Evolutionary conservation across 2,329 filamentous ascomycete species (phyloP), one percentile per base, ranked within the genome.

Genomic region (Xylaria sp.): DNA sequence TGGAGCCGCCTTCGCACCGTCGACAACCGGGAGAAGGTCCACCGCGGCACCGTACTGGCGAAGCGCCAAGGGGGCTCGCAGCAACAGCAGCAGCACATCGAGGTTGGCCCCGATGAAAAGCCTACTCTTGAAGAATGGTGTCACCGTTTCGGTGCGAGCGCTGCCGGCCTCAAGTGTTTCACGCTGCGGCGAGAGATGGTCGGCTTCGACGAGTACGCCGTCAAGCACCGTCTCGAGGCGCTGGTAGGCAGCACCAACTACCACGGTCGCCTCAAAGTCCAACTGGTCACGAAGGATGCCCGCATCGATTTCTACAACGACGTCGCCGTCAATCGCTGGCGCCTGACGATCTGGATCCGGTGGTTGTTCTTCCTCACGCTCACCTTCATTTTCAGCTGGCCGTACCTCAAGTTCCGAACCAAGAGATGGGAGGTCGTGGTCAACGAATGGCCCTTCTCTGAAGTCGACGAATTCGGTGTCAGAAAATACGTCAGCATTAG

Each of bases 361-460:
- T 87, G 88, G 83, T 54, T 92, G 10, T 92, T 90, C 81, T 89
- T 88, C 76, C 78, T 92, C 6, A 89, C 89, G 0, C 88, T 93
- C 69, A 79, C 92, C 13, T 91, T 91, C 85, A 75, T 94, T 66
- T 83, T 94, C 73, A 83, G 87, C 2, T 94, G 92, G 92, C 92
- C 92, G 0, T 86, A 87, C 66, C 83, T 94, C 13, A 90, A 88
- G 80, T 85, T 93, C 76, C 80, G 86, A 20, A 94, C 92, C 1
- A 89, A 87, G 76, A 84, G 87, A 58, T 94, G 90, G 81, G 86
- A 90, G 71, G 89, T 92, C 2, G 85, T 88, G 2, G 82, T 84
- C 25, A 85, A 87, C 0, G 84, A 90, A 41, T 94, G 90, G 90
- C 79, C 82, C 0, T 90, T 86, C 72, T 87, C 85, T 2, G 74